Conservation (phyloP, 2,329 filamentous ascomycete species). For the Monilinia aucupariae region DNA sequence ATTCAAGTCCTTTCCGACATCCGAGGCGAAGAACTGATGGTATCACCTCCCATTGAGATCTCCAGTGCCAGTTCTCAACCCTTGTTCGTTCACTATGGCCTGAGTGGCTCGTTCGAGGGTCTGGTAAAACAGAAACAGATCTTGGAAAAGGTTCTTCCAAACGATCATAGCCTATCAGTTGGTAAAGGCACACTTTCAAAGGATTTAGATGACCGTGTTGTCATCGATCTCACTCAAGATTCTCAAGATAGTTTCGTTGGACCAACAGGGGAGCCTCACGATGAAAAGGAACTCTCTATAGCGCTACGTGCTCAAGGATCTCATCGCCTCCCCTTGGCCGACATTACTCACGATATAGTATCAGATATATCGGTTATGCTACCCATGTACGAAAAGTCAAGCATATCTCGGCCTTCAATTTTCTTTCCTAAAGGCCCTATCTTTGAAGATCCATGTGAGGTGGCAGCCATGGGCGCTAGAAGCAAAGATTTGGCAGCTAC, state of each 20-base stretch:
- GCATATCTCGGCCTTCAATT: not conserved
- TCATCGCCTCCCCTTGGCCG: not conserved
- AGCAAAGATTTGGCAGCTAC: not conserved
- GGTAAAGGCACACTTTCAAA: not conserved
- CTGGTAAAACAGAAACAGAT: not conserved
- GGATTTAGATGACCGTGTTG: not conserved
- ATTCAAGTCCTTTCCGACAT: not conserved
- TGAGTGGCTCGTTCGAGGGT: not conserved
- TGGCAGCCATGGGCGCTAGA: not conserved
- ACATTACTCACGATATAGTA: not conserved
- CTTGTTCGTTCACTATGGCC: too few species aligned
- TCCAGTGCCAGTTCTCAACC: not conserved
- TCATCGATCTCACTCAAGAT: conserved; percentile 4
- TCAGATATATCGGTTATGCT: not conserved
- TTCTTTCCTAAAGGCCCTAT: not conserved
- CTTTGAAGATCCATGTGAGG: not conserved
- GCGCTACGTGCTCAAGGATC: not conserved
- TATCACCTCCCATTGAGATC: not conserved
- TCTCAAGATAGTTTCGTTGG: not conserved
- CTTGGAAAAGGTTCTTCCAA: not conserved
- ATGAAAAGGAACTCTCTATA: too few species aligned
- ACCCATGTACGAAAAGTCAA: not conserved
- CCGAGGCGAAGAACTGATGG: not conserved
- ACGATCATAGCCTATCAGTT: not conserved
- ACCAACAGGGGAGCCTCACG: not conserved